A percentile compares a stretch with the other conserved stretches of the same genome.
These are phyloP conservation scores for Fusarium buharicum DNA, from an alignment of 2,329 filamentous ascomycete genomes.

Conservation along the genomic window DNA sequence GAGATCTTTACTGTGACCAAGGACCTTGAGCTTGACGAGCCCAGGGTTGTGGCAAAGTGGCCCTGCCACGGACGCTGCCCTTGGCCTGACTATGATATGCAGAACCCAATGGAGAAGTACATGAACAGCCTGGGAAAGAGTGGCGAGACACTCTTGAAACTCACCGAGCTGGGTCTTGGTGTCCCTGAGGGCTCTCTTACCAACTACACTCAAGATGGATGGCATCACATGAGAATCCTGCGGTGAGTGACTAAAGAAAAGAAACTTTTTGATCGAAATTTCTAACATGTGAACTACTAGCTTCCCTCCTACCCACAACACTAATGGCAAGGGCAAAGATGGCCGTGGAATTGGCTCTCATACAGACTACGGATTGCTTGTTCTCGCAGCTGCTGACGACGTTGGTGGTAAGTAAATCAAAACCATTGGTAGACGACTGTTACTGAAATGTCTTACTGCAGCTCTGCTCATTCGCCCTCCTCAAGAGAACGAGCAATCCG, in stretches of 20 bases:
- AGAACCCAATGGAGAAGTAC: slow-evolving; percentile 53
- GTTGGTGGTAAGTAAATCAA: slow-evolving; percentile 54
- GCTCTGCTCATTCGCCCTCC: slow-evolving; percentile 60
- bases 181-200: slow-evolving; percentile 55
- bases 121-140: slow-evolving; percentile 54
- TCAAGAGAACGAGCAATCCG: slow-evolving; percentile 51
- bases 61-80: slow-evolving; percentile 62
- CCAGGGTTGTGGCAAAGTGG: slow-evolving; percentile 55
- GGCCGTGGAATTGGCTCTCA: slow-evolving; percentile 63
- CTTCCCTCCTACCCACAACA: slow-evolving; percentile 48
- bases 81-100: slow-evolving; percentile 58
- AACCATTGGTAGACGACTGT: neutral
- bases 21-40: slow-evolving; percentile 54
- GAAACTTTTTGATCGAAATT: fast-evolving
- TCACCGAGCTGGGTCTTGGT: slow-evolving; percentile 58
- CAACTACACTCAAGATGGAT: slow-evolving; percentile 58
- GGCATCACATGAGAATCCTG: slow-evolving; percentile 62
- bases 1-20: slow-evolving; percentile 65
- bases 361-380: slow-evolving; percentile 63
- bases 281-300: neutral
- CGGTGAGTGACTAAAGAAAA: slow-evolving; percentile 49
- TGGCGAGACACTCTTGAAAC: slow-evolving; percentile 58
- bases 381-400: slow-evolving; percentile 61
- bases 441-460: slow-evolving; percentile 13
- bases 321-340: slow-evolving; percentile 60